Base-by-base conservation (phyloP, 345 rosid genomes). In the Nasturtium officinale region DNA sequence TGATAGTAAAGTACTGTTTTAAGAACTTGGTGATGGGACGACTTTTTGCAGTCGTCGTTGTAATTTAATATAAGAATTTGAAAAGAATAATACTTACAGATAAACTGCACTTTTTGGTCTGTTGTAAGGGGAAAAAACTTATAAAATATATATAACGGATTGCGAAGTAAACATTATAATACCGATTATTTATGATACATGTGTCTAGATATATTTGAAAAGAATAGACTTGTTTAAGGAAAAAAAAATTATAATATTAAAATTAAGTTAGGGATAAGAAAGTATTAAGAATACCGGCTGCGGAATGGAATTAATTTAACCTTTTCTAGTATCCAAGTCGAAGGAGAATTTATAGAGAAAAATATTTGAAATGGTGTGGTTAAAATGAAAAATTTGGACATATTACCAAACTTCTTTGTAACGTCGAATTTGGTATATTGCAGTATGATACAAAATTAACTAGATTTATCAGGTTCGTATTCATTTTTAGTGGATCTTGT, bases 1-100 rank as follows among this genome's bases (percentile, higher is more conserved):
- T 26, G 38, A 26, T 26, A 21, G 33, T 51, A 18, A 43, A 71
- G 61, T 18, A 17, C 8, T 10, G 2, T 72, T n/a, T 47, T 7
- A 7, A 23, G 32, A 56, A 46, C 3, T 54, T 25, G 21, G 38
- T 43, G 56, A 63, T 61, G 45, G 45, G 57, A 53, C 7, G 77
- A 54, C 56, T 37, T 4, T 53, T 61, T 63, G 51, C 53, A 73
- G 77, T 65, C 51, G 7, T 74, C 77, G 9, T 3, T 65, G 60
- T 74, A 47, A 45, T 65, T 28, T 33, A 17, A 10, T 65, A 30
- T 28, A 45, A 21, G 21, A 57, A 73, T n/a, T 29, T 45, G 51
- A 25, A 73, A 56, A 13, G 0, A 12, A 7, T 16, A 5, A n/a
- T 17, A 55, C 30, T 55, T 32, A 26, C 51, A 37, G 13, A 15